These are phyloP conservation scores for Neopestalotiopsis sp. DNA, from an alignment of 2,329 filamentous ascomycete species.

Conservation along the genomic window DNA sequence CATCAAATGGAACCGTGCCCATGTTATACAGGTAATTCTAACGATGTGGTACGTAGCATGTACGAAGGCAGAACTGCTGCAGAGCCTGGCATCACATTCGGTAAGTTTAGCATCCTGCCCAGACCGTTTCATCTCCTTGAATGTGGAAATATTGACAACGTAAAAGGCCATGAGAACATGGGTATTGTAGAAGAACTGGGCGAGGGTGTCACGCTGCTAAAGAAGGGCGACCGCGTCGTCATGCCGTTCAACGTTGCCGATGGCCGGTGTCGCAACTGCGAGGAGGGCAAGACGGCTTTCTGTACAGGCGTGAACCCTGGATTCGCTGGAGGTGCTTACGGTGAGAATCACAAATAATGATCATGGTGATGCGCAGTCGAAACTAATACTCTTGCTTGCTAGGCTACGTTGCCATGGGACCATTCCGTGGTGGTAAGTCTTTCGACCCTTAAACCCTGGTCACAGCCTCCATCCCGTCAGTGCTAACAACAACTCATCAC, in stretches of 20 bases:
- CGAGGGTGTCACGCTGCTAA: slow-evolving; percentile 62
- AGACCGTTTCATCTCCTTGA: not conserved
- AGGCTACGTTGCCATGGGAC: slow-evolving; percentile 67
- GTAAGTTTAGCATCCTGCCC: slow-evolving; percentile 32
- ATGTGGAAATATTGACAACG: accelerated
- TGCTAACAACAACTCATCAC: slow-evolving; percentile 25
- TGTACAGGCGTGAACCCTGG: slow-evolving; percentile 69
- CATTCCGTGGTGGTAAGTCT: slow-evolving; percentile 44
- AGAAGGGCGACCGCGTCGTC: slow-evolving; percentile 68
- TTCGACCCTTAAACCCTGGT: not conserved
- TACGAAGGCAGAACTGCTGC: slow-evolving; percentile 71
- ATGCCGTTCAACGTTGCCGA: slow-evolving; percentile 71
- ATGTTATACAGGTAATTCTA: not conserved
- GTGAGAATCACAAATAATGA: not conserved
- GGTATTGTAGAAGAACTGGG: slow-evolving; percentile 62
- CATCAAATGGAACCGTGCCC: slow-evolving; percentile 17
- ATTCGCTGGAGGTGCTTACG: slow-evolving; percentile 65
- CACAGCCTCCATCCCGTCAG: not conserved
- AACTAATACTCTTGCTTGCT: not conserved
- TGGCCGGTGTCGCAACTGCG: slow-evolving; percentile 67
- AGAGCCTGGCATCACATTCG: slow-evolving; percentile 65
- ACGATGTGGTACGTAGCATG: slow-evolving; percentile 55
- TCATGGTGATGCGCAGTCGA: not conserved
- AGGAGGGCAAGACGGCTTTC: slow-evolving; percentile 68
- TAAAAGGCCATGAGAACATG: slow-evolving; percentile 61